Evolutionary conservation across 495 filamentous ascomycete species (phyloP).

Genomic region (Aspergillus hancockii): DNA sequence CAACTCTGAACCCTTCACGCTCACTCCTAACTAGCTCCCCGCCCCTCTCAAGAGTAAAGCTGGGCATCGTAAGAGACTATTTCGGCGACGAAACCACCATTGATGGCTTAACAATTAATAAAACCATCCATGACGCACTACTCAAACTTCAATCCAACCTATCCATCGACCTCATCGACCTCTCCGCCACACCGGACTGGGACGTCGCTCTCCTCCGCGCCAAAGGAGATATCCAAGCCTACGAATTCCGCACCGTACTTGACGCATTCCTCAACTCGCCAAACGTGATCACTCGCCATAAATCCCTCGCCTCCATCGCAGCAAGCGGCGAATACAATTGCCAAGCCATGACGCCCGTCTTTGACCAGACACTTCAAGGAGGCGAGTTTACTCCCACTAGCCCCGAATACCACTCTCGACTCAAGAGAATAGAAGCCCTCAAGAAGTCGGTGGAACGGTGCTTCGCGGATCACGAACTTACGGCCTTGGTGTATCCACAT

Average conservation of each 20-base stretch:
- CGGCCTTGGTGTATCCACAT: conserved; percentile 65
- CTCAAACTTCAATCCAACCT: conserved; percentile 25
- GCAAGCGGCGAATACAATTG: conserved; percentile 56
- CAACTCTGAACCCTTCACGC: not conserved
- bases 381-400: conserved; percentile 44
- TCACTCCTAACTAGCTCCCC: conserved; percentile 20
- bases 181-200: conserved; percentile 51
- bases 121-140: conserved; percentile 41
- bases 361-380: conserved; percentile 20
- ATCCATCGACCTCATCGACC: conserved; percentile 33
- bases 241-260: conserved; percentile 55
- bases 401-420: conserved; percentile 41
- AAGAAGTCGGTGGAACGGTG: conserved; percentile 46
- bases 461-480: conserved; percentile 49
- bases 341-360: conserved; percentile 46
- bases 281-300: conserved; percentile 29
- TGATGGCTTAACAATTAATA: conserved; percentile 57
- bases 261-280: conserved; percentile 45
- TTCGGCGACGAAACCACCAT: conserved; percentile 27
- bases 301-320: conserved; percentile 52
- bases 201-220: conserved; percentile 45
- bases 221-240: conserved; percentile 56
- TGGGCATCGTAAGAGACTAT: conserved; percentile 38
- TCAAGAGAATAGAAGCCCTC: conserved; percentile 47
- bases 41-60: conserved; percentile 32